Evolutionary conservation across 805 yeast genomes (phyloP), one percentile per base, ranked within the genome.

Genomic region (Saccharomycopsis lassenensis): DNA sequence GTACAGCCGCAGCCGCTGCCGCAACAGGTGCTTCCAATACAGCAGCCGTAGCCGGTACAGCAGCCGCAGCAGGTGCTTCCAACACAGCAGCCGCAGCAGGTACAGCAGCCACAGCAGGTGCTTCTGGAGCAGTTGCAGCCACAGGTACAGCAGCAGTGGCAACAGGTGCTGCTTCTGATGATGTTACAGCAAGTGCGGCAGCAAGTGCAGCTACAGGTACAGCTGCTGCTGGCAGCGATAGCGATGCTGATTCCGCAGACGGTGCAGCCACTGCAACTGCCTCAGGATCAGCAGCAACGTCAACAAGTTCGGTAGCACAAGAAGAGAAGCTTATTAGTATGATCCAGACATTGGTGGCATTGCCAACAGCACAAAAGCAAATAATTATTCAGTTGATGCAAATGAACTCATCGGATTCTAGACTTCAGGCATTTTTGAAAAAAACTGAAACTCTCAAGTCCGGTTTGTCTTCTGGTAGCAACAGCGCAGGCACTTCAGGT

Each of bases 211-310:
- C 11, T 23, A 7, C 24, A 7, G 24, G 24, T 23, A 8, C 11
- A 11, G 11, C 7, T 23, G 24, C 24, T 11, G 11, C 24, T 23
- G 24, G 11, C 7, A 23, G 11, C 10, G 24, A 23, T 19, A 30
- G 33, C 16, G 24, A 24, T 30, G 33, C 33, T 20, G 24, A 10
- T 6, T 16, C 33, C 14, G 33, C 33, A 19, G 24, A 24, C 15
- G 7, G 24, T 18, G 33, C 17, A 5, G 20, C 33, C 18, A 30
- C 17, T 8, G 24, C 10, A 23, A 23, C 24, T 23, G 24, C 7
- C 24, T 23, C 24, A 23, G 11, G 10, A 8, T 7, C 10, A 23
- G 7, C 24, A 23, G 7, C 24, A 7, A 11, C 24, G 7, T 8
- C 10, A 8, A 23, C 24, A 23, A 11, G 11, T 23, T 23, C 24